A percentile compares a stretch with the other conserved stretches of the same genome.
These are phyloP conservation scores for Boletus subparvulus DNA, from an alignment of 768 basidiomycete species.

Conservation along the genomic window DNA sequence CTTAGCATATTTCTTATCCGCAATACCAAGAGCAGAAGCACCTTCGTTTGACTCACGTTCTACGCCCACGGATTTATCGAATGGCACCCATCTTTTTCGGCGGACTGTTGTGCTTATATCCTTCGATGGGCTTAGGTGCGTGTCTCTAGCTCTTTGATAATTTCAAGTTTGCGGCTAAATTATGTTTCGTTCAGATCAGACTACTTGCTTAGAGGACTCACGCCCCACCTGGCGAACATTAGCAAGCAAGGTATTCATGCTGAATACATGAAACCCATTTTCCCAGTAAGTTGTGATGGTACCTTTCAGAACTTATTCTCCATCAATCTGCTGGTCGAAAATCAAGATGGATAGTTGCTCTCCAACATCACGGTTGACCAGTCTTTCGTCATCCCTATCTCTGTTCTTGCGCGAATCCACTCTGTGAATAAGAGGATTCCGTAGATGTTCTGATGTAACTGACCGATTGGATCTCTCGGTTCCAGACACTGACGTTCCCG, in stretches of 20 bases:
- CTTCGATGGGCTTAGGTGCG: slow-evolving; percentile 64
- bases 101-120: slow-evolving; percentile 82
- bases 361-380: background rate
- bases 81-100: slow-evolving; percentile 78
- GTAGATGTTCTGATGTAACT: background rate
- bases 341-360: background rate
- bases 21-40: background rate
- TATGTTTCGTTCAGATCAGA: slow-evolving; percentile 50
- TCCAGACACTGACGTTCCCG: slow-evolving; percentile 84
- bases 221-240: slow-evolving; percentile 73
- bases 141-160: background rate
- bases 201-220: slow-evolving; percentile 76
- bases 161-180: background rate
- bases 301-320: background rate
- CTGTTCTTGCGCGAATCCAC: background rate
- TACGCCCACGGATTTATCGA: slow-evolving; percentile 41
- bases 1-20: slow-evolving; percentile 1
- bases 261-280: slow-evolving; percentile 78
- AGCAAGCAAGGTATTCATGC: slow-evolving; percentile 76
- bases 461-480: slow-evolving; percentile 1
- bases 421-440: background rate
- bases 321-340: background rate
- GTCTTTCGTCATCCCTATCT: background rate
- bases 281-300: slow-evolving; percentile 58
- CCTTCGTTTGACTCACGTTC: background rate